Base-by-base conservation (phyloP, 2,329 filamentous ascomycete species). In the Kalmusia sp. region DNA sequence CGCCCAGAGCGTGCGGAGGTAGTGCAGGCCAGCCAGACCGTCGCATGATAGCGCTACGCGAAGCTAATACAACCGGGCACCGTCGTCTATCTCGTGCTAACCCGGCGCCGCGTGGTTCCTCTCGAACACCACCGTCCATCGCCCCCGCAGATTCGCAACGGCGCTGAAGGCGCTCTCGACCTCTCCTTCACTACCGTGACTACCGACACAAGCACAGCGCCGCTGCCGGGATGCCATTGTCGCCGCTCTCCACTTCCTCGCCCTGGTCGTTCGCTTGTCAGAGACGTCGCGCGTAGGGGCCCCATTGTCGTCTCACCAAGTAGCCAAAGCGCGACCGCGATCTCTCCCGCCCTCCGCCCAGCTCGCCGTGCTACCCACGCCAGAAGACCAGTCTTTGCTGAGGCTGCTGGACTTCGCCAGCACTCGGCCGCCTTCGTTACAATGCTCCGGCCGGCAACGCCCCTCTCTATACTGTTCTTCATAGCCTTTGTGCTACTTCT, bases 381-480 rank as follows among this genome's bases (percentile, higher is more conserved):
- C 44, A 57, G 59, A 61, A 63, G 64, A 59, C 66, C 64, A 62
- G 67, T 62, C 63, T 65, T 54, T 62, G 62, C 65, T 63, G 66
- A 65, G 43, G 59, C 68, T n/a, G n/a, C n/a, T 63, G 65, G 51
- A 52, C 56, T 63, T 63, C 52, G 59, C 54, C 65, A 54, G 28
- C 54, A 45, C 51, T 47, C 47, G 50, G 38, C 52, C 48, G 35
- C 63, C 56, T 51, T 62, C 64, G 66, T 69, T 79, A 87, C 79
- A 79, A 91, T 96, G 86, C 81, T 98, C 74, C 91, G 93, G 70
- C 93, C 95, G 58, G 93, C 95, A 57, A 98, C 95, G 55, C 93
- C 95, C 63, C 81, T 99, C 72, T 88, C 93, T 64, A 80, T 96
- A 63, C 80, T 98, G 73, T 88, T 98, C 69, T 84, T 96, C 58